Conservation (phyloP, 2,329 filamentous ascomycete genomes). For the Coniochaeta hoffmannii region DNA sequence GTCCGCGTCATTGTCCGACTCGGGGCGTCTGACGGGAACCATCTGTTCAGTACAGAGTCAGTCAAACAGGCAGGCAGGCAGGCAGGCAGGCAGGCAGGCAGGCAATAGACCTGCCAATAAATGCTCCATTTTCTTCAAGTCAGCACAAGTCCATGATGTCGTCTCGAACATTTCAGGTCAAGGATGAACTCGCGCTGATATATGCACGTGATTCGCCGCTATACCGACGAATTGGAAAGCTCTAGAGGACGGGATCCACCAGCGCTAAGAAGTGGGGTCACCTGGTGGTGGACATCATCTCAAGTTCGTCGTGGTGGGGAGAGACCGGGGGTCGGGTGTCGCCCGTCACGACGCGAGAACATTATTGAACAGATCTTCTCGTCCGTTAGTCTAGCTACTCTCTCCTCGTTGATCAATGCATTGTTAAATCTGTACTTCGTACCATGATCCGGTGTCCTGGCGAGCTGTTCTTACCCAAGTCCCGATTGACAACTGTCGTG, state of each 20-base stretch:
- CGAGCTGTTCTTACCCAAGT: not conserved
- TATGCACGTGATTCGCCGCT: not conserved
- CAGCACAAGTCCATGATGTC: no score
- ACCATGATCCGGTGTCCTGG: not conserved
- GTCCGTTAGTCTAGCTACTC: not conserved
- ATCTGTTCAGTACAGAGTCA: no score
- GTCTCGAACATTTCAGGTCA: no score
- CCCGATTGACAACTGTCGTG: not conserved
- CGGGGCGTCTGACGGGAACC: no score
- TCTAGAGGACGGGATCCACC: not conserved
- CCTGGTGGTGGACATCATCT: not conserved
- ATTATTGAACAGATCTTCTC: not conserved
- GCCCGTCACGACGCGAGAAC: not conserved
- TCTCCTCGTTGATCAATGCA: not conserved
- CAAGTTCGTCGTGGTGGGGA: not conserved
- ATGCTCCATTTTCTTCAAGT: no score
- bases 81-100: no score
- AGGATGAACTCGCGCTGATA: no score
- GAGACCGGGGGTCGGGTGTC: not conserved
- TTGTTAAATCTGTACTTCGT: not conserved
- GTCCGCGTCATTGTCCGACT: no score
- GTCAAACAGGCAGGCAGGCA: no score
- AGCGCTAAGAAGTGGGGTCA: not conserved
- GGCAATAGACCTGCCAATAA: no score
- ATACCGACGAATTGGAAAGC: conserved; percentile 2